Base-by-base conservation (phyloP, 2,329 filamentous ascomycete species). In the Ophiostoma piceae region DNA sequence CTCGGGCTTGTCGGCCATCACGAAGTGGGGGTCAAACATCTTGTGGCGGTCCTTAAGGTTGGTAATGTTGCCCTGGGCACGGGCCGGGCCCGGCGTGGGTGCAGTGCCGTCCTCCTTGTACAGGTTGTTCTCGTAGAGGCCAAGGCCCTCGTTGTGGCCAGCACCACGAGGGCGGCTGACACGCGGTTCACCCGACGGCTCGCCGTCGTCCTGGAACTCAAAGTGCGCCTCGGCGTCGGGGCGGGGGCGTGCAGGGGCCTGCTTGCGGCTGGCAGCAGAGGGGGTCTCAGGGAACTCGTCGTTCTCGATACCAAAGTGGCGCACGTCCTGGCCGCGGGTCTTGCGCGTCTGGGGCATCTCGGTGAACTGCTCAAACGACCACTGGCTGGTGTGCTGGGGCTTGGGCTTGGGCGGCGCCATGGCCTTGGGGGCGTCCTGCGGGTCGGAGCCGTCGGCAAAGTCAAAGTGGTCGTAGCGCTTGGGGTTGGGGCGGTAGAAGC, bases 391-490 rank as follows among this genome's bases (percentile, higher is more conserved):
- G 77, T 92, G 89, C 80, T 90, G 92, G 69, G 84, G 82, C 76
- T 84, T 85, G 72, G 80, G 78, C 26, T 83, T 78, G 29, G 79
- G 76, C 3, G 79, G 74, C 8, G 79, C 74, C 68, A 78, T 80
- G n/a, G 81, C 77, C 73, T 81, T 76, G 16, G 83, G 80, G 22
- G 79, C 79, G 67, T 86, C 83, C 71, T 81, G 79, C 19, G 82
- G 80, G 69, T 87, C 84, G 26, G 82, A 84, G 67, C 87, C 88
- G 74, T 92, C 88, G 71, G 85, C 87, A 76, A 96, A 91, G 71
- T 93, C 89, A 77, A 96, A 96, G 79, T 98, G 94, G 71, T 90
- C 84, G 81, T 88, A 97, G 79, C 92, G 96, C 76, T 87, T 88
- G 2, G 91, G 86, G 78, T 95, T 87, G 7, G 91, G 89, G 76